phyloP scores from a whole-genome alignment of 352 stramenopile species.

The Globisporangium iwayamae region DNA sequence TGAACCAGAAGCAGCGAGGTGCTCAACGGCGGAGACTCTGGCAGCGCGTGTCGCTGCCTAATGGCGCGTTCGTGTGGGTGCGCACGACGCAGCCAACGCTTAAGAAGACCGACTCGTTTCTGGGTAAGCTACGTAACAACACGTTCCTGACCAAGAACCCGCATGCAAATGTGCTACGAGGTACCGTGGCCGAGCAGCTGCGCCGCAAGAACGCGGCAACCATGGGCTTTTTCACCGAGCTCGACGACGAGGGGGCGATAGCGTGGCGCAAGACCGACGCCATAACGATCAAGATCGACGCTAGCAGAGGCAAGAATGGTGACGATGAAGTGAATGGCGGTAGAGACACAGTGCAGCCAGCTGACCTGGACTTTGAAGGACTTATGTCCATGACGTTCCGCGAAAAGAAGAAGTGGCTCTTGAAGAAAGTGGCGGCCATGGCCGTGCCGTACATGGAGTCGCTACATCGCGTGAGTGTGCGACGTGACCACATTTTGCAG shows the following conservation, averaged over 20 bases:
- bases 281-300: slow-evolving; percentile 42
- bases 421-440: slow-evolving; percentile 56
- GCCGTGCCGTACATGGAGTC: slow-evolving; percentile 58
- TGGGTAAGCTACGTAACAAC: slow-evolving; percentile 53
- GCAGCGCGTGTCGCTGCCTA: slow-evolving; percentile 56
- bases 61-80: slow-evolving; percentile 63
- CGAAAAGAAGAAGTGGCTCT: slow-evolving; percentile 76
- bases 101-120: slow-evolving; percentile 36
- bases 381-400: slow-evolving; percentile 65
- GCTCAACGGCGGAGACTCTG: slow-evolving; percentile 48
- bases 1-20: slow-evolving; percentile 62
- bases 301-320: slow-evolving; percentile 19
- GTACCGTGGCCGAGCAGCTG: slow-evolving; percentile 56
- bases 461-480: slow-evolving; percentile 59
- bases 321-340: neutral
- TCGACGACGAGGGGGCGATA: slow-evolving; percentile 41
- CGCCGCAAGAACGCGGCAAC: slow-evolving; percentile 73
- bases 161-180: slow-evolving; percentile 33
- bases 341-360: slow-evolving; percentile 21
- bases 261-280: slow-evolving; percentile 50
- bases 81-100: slow-evolving; percentile 35
- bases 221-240: slow-evolving; percentile 65
- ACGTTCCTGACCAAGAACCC: slow-evolving; percentile 58
- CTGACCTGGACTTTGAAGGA: slow-evolving; percentile 55
- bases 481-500: slow-evolving; percentile 50